Conservation (phyloP, 1,284 basidiomycete species). For the Heliocybe sulcata region DNA sequence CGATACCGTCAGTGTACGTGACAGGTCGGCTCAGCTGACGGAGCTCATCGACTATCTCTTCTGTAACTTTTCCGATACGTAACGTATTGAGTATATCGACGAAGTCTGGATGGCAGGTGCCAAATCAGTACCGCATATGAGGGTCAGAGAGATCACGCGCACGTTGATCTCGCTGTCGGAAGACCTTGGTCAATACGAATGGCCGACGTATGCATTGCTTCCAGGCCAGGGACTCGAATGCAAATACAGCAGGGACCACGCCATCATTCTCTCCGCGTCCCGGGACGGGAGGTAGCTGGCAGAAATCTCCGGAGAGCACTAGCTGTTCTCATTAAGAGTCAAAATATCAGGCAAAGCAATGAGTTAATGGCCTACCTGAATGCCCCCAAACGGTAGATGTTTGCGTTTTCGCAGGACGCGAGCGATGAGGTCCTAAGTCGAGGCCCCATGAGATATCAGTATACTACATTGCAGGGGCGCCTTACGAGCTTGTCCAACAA, state of each 20-base stretch:
- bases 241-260: slow-evolving; percentile 39
- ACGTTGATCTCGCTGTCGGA: slow-evolving; percentile 51
- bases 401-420: slow-evolving; percentile 38
- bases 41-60: slow-evolving; percentile 46
- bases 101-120: slow-evolving; percentile 32
- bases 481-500: slow-evolving; percentile 63
- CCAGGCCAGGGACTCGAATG: slow-evolving; percentile 69
- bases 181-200: slow-evolving; percentile 30
- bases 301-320: slow-evolving; percentile 75
- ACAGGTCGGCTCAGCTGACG: slow-evolving; percentile 53
- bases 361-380: slow-evolving; percentile 38
- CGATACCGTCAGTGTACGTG: slow-evolving; percentile 64
- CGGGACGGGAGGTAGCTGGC: slow-evolving; percentile 73
- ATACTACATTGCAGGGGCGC: slow-evolving; percentile 22
- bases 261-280: slow-evolving; percentile 24
- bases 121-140: background rate
- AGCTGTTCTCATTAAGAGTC: slow-evolving; percentile 32
- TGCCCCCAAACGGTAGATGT: slow-evolving; percentile 60
- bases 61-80: slow-evolving; percentile 49
- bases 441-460: background rate
- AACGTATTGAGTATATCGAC: slow-evolving; percentile 70
- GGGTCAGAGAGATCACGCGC: slow-evolving; percentile 9
- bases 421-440: slow-evolving; percentile 36
- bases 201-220: slow-evolving; percentile 28
- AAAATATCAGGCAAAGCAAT: slow-evolving; percentile 7